Conservation (phyloP, 441 rosid species). For the Adansonia madagascariensis region DNA sequence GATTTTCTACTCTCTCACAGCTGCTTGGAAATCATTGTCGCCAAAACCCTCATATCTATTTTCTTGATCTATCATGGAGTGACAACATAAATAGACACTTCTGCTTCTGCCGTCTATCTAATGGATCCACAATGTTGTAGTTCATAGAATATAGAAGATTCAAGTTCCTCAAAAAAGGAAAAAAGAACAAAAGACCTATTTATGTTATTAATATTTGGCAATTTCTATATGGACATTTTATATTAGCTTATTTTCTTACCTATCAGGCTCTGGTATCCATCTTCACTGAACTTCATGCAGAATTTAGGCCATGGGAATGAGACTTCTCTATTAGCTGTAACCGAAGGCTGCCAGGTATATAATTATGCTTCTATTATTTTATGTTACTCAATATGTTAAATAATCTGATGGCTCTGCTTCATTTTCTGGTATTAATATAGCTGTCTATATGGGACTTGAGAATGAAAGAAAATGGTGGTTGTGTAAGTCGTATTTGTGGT, state of each 20-base stretch:
- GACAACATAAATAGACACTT: background rate
- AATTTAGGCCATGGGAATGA: slow-evolving; percentile 48
- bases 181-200: no score
- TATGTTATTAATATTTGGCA: background rate
- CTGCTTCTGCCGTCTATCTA: background rate
- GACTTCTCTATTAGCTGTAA: slow-evolving; percentile 49
- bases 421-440: slow-evolving; percentile 42
- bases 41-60: background rate
- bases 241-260: slow-evolving; percentile 14
- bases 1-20: slow-evolving; percentile 12
- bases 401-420: slow-evolving; percentile 26
- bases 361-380: slow-evolving; percentile 18
- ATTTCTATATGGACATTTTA: slow-evolving; percentile 15
- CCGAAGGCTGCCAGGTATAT: slow-evolving; percentile 74
- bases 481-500: slow-evolving; percentile 55
- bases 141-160: slow-evolving; percentile 8
- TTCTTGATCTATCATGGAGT: background rate
- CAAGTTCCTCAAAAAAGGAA: background rate
- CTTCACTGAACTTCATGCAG: slow-evolving; percentile 53
- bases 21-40: background rate
- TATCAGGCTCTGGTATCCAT: slow-evolving; percentile 71
- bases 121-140: background rate
- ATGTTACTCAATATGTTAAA: slow-evolving; percentile 13
- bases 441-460: slow-evolving; percentile 63
- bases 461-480: slow-evolving; percentile 60